A percentile compares a stretch with the other conserved stretches of the same genome.
Evolutionary conservation across 768 basidiomycete genomes (phyloP).

Genomic region (Podaxis pistillaris): DNA sequence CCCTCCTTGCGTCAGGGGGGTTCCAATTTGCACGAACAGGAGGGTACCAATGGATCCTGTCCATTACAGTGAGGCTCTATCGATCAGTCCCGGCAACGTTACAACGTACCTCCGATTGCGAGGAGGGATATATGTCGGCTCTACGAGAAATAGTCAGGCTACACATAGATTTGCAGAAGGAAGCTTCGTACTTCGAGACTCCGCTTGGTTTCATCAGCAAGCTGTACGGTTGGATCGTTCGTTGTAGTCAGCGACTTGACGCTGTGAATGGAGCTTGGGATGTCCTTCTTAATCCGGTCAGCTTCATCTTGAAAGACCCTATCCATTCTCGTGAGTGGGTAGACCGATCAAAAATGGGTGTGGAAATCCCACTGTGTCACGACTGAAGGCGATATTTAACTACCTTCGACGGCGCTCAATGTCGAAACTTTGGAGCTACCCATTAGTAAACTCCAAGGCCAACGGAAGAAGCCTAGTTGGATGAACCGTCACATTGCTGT

Average conservation of each 20-base stretch:
- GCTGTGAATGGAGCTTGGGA: background rate
- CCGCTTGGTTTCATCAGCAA: background rate
- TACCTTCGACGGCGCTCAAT: background rate
- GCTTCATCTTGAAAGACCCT: background rate
- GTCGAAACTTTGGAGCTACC: background rate
- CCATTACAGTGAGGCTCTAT: background rate
- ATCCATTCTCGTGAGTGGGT: background rate
- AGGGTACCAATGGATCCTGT: constrained; percentile 72
- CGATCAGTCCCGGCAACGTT: background rate
- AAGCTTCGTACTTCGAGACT: background rate
- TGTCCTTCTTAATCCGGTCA: background rate
- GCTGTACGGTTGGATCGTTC: background rate
- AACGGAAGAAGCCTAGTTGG: background rate
- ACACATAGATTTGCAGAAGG: no score
- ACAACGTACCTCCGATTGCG: constrained; percentile 42
- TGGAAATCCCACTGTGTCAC: background rate
- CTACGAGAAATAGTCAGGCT: constrained; percentile 21
- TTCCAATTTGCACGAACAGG: constrained; percentile 70
- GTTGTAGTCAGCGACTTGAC: background rate
- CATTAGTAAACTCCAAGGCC: background rate
- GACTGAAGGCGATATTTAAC: background rate
- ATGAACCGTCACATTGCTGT: background rate
- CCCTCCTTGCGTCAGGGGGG: constrained; percentile 56
- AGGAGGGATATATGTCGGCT: constrained; percentile 52
- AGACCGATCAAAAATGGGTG: background rate